A percentile compares a stretch with the other conserved stretches of the same genome.
Conservation (phyloP, 2,329 filamentous ascomycete genomes). For the Trichoderma citrinoviride region DNA sequence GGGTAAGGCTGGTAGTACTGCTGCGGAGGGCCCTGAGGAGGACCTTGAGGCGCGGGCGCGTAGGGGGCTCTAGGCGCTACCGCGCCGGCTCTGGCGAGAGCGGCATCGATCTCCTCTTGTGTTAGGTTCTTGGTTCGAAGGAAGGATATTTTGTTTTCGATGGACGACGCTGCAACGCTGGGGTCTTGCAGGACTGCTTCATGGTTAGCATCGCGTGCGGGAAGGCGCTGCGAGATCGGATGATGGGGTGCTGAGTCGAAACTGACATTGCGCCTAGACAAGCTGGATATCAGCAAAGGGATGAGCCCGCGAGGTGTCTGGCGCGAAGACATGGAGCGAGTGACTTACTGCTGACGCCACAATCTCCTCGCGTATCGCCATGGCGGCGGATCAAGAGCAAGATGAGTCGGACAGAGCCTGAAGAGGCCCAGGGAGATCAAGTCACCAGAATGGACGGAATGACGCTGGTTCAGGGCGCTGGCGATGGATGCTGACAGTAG, state of each 20-base stretch:
- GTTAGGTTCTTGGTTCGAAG: slow-evolving; percentile 96
- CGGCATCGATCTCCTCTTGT: slow-evolving; percentile 86
- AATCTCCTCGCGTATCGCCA: slow-evolving; percentile 91
- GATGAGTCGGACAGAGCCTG: slow-evolving; percentile 23
- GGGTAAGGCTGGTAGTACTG: slow-evolving; percentile 49
- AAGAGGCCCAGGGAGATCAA: slow-evolving; percentile 19
- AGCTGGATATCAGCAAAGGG: slow-evolving; percentile 5
- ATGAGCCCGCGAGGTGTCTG: neutral
- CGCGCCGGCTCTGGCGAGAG: slow-evolving; percentile 68
- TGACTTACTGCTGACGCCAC: slow-evolving; percentile 71
- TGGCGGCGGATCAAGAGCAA: slow-evolving; percentile 40
- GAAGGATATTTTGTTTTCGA: slow-evolving; percentile 91
- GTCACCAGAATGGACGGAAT: slow-evolving; percentile 25
- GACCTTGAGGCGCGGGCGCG: slow-evolving; percentile 40
- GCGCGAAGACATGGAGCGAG: neutral
- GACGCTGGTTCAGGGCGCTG: neutral
- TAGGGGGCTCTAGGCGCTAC: slow-evolving; percentile 31
- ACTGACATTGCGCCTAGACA: slow-evolving; percentile 45
- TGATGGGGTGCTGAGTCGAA: neutral
- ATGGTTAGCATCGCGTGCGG: slow-evolving; percentile 24
- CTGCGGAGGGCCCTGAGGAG: slow-evolving; percentile 44
- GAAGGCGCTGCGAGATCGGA: neutral
- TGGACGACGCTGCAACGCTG: slow-evolving; percentile 80
- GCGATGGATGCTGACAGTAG: neutral
- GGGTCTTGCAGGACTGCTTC: slow-evolving; percentile 84